These are phyloP conservation scores for Clarireedia sp. DNA, from an alignment of 2,329 filamentous ascomycete genomes.

Conservation along the genomic window DNA sequence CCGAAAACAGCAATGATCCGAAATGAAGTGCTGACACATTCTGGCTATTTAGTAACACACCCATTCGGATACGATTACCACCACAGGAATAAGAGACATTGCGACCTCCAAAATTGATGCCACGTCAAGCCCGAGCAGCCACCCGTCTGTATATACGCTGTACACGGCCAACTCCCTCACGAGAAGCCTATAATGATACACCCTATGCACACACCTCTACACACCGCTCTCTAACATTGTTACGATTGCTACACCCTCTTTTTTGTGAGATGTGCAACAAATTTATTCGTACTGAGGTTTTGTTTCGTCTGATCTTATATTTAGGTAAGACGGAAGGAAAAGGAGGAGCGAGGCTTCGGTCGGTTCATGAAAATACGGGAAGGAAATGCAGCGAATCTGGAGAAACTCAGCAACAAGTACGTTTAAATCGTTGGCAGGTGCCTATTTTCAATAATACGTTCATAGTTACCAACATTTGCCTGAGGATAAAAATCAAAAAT, in stretches of 20 bases:
- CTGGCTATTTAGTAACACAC: neutral
- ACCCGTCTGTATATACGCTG: neutral
- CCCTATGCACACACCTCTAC: neutral
- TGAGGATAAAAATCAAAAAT: too few relatives aligned
- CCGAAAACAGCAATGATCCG: neutral
- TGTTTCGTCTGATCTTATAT: too few relatives aligned
- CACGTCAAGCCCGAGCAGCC: neutral
- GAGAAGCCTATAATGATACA: neutral
- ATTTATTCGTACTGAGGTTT: neutral
- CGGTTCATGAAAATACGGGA: too few relatives aligned
- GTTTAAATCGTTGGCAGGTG: too few relatives aligned
- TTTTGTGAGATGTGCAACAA: neutral
- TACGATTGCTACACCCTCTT: neutral
- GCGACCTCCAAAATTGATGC: neutral
- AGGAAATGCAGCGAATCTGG: too few relatives aligned
- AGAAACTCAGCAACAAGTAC: too few relatives aligned
- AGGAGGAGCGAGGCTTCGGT: too few relatives aligned
- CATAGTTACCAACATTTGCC: too few relatives aligned
- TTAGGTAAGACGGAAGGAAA: too few relatives aligned
- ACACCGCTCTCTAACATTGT: neutral
- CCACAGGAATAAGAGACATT: neutral
- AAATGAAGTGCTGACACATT: neutral
- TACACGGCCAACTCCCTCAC: neutral
- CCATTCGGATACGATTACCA: neutral
- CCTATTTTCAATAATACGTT: too few relatives aligned